phyloP scores from a whole-genome alignment of 225 moss, liverwort and hornwort species.

The Polytrichum commune region DNA sequence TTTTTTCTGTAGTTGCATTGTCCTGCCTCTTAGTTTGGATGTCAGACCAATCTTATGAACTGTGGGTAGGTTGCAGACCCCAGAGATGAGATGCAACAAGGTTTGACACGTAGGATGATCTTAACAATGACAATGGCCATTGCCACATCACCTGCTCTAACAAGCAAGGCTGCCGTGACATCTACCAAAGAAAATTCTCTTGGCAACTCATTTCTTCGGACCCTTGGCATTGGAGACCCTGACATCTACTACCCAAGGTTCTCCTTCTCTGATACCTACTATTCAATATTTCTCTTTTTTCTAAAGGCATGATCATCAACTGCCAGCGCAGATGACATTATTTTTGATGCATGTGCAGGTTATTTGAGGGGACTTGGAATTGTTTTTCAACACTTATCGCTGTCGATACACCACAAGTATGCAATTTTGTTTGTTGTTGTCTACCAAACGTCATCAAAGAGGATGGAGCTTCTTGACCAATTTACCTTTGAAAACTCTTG shows the following conservation, averaged over 20 bases:
- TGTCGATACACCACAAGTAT: conserved; percentile 81
- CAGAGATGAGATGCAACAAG: conserved; percentile 11
- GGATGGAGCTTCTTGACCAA: not conserved
- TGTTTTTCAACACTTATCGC: conserved; percentile 87
- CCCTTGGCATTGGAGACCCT: conserved; percentile 80
- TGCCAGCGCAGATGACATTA: too few species aligned
- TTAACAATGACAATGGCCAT: conserved; percentile 23
- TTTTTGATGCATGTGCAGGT: conserved; percentile 29
- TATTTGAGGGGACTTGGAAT: conserved; percentile 90
- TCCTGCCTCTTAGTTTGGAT: not conserved
- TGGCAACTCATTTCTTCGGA: conserved; percentile 59
- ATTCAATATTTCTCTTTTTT: too few species aligned
- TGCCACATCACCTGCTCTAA: conserved; percentile 14
- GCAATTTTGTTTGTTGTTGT: not conserved
- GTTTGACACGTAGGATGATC: conserved; percentile 26
- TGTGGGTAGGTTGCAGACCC: conserved; percentile 20
- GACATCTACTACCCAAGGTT: conserved; percentile 90
- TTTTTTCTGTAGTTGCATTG: not conserved
- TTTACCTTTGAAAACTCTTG: not conserved
- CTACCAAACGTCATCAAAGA: not conserved
- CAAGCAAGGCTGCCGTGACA: conserved; percentile 21
- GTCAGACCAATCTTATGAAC: conserved; percentile 8
- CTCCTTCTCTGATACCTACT: not conserved
- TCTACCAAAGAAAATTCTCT: conserved; percentile 32
- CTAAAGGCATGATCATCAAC: not conserved